Evolutionary conservation across 768 basidiomycete genomes (phyloP).

Genomic region (Galerina marginata): DNA sequence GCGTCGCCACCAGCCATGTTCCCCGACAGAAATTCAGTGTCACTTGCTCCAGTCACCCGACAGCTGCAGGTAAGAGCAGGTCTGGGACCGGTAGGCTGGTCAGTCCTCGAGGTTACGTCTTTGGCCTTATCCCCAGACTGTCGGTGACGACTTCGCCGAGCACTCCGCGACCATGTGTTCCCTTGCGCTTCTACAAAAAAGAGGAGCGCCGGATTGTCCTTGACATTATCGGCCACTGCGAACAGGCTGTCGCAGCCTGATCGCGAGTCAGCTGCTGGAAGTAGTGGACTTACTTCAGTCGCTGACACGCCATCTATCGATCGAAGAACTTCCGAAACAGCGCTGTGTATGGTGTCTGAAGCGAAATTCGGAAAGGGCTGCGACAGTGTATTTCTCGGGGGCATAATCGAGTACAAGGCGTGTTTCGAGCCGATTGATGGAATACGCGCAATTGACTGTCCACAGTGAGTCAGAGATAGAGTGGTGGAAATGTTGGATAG

Average conservation of each 20-base stretch:
- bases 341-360: not conserved
- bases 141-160: slow-evolving; percentile 29
- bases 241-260: not conserved
- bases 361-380: not conserved
- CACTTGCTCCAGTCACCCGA: not conserved
- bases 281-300: not conserved
- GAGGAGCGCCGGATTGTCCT: too few relatives aligned
- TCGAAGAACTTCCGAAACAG: slow-evolving; percentile 37
- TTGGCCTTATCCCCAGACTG: not conserved
- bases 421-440: slow-evolving; percentile 34
- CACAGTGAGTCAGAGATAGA: not conserved
- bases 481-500: slow-evolving; percentile 46
- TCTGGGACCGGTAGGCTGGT: slow-evolving; percentile 12
- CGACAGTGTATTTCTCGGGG: slow-evolving; percentile 57
- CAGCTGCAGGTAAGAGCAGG: slow-evolving; percentile 28
- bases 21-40: too few relatives aligned
- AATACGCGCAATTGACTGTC: slow-evolving; percentile 40
- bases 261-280: too few relatives aligned
- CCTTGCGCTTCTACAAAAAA: slow-evolving; percentile 26
- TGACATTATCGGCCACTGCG: not conserved
- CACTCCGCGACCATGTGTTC: slow-evolving; percentile 68
- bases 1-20: not conserved
- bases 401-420: slow-evolving; percentile 57
- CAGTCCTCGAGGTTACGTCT: not conserved
- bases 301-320: slow-evolving; percentile 31